Conservation (phyloP, 257 asterid genomes). For the Solanum chiquidenum region DNA sequence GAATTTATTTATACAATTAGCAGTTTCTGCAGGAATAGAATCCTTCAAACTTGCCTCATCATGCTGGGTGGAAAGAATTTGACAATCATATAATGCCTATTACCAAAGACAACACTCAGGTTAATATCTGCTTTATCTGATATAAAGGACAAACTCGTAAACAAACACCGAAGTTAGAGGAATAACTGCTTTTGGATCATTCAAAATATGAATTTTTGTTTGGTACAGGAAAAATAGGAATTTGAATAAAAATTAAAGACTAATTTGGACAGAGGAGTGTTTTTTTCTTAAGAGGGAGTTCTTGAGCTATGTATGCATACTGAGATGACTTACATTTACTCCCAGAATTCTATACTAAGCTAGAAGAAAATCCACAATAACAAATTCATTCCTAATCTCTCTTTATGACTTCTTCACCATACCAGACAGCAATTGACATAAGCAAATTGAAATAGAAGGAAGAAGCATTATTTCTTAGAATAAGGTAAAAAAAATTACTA, state of each 20-base stretch:
- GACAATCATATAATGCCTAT: slow-evolving; percentile 75
- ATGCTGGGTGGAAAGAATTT: slow-evolving; percentile 29
- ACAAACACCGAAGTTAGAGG: neutral
- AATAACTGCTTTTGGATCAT: neutral
- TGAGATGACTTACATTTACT: neutral
- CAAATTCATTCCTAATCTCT: neutral
- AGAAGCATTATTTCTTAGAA: neutral
- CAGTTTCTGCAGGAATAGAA: slow-evolving; percentile 48
- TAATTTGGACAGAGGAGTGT: neutral
- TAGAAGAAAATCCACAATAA: neutral
- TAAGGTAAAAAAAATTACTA: neutral
- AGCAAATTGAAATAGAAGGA: neutral
- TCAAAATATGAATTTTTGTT: neutral
- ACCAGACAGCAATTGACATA: neutral
- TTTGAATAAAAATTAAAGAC: neutral
- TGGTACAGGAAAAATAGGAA: neutral
- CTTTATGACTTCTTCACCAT: neutral
- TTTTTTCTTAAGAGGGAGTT: neutral
- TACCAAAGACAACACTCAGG: slow-evolving; percentile 7
- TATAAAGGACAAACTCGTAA: neutral
- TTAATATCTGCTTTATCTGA: neutral
- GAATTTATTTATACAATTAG: slow-evolving; percentile 51
- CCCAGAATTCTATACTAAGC: neutral
- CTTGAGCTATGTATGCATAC: neutral
- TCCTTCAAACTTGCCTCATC: slow-evolving; percentile 33